Evolutionary conservation across 805 yeast species (phyloP), one percentile per base, ranked within the genome.

Genomic region (Diddensiella transvaalensis): DNA sequence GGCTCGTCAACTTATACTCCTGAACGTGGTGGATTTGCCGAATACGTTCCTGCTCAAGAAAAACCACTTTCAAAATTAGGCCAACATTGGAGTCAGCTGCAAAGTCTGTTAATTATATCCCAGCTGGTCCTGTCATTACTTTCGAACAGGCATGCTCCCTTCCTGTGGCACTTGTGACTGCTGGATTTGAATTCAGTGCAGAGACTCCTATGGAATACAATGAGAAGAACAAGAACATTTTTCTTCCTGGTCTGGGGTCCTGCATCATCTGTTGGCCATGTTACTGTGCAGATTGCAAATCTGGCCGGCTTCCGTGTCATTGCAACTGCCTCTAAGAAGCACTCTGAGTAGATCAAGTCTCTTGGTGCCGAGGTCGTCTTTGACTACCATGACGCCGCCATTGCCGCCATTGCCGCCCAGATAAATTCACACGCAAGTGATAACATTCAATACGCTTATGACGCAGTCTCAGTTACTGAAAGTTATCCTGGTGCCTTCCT

Each of bases 141-240:
- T 81, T 72, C 57, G 88, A 83, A 67, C 85, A 75, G 52, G 87
- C 87, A 15, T 82, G 85, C 2, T 66, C 83, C 8, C 59, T 80
- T 32, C 77, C 83, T 26, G 67, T 80, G 44, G 74, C 81, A n/a
- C 59, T 77, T 42, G 68, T 65, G 43, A 83, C 87, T 2, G 70
- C 77, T 15, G 79, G 74, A 72, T 17, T 71, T 69, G 42, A 57
- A 57, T 47, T 63, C 66, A 55, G 61, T 50, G 51, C 40, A 44
- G 47, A 55, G 45, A 46, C 47, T 22, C 50, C 64, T 39, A 59
- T 78, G 32, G 64, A 65, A 18, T 45, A 68, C 29, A 17, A 42
- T 11, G 33, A 45, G 10, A 56, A 60, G 39, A 39, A 59, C 22
- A 32, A 40, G 32, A 49, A 40, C 11, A 52, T 56, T 6, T n/a